A percentile compares a stretch with the other conserved stretches of the same genome.
These are phyloP conservation scores for Candida orba DNA, from an alignment of 805 yeast species.

Conservation along the genomic window DNA sequence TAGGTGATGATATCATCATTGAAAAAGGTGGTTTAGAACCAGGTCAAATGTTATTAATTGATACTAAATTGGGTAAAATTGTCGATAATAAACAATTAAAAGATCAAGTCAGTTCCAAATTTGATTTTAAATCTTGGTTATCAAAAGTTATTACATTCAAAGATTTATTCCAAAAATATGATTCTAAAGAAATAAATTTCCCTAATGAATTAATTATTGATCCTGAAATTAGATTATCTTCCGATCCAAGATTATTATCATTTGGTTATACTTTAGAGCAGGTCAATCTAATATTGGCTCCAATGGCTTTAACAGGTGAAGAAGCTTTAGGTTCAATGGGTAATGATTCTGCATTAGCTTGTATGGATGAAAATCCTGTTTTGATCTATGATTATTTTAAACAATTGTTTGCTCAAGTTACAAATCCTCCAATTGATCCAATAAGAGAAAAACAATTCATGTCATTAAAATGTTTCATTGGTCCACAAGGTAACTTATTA, in stretches of 20 bases:
- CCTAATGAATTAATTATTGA: constrained; percentile 21
- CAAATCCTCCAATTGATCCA: constrained; percentile 98
- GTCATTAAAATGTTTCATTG: constrained; percentile 95
- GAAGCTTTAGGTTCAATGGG: constrained; percentile 99
- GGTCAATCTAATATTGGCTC: constrained; percentile 71
- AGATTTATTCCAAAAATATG: constrained; percentile 58
- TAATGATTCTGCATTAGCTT: constrained; percentile 92
- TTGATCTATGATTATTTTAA: constrained; percentile 89
- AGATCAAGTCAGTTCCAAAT: constrained; percentile 65
- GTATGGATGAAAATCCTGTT: constrained; percentile 88
- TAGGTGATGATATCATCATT: constrained; percentile 72
- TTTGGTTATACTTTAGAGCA: constrained; percentile 96
- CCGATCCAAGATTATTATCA: constrained; percentile 78
- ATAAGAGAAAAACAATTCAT: constrained; percentile 94
- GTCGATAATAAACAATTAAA: constrained; percentile 92
- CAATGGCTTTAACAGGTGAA: constrained; percentile 89
- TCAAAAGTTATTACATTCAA: constrained; percentile 79
- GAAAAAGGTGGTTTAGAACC: constrained; percentile 94
- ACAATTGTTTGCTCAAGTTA: constrained; percentile 95
- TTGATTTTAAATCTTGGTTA: constrained; percentile 92
- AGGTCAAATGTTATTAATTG: constrained; percentile 92
- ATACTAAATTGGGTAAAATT: constrained; percentile 84
- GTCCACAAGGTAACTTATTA: constrained; percentile 95
- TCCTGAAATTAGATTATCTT: constrained; percentile 39
- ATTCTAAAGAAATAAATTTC: constrained; percentile 14